phyloP scores from a whole-genome alignment of 495 filamentous ascomycete species.

The Tetracladium setigerum region DNA sequence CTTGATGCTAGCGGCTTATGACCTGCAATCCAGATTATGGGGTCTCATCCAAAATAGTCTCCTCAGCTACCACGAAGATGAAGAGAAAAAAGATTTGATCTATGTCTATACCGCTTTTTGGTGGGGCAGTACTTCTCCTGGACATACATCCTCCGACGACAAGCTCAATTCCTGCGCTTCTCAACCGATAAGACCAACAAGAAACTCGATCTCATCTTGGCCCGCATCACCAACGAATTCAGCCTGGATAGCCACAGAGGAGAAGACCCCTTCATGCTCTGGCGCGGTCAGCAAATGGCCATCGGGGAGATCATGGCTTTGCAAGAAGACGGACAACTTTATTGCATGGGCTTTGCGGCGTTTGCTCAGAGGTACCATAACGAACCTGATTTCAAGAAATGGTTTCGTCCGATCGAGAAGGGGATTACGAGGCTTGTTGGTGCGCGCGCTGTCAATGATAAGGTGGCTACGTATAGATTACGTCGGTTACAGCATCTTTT shows the following conservation, averaged over 20 bases:
- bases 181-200: slow-evolving; percentile 11
- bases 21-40: slow-evolving; percentile 11
- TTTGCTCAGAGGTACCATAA: slow-evolving; percentile 6
- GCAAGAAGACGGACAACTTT: slow-evolving; percentile 7
- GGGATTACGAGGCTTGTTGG: slow-evolving; percentile 2
- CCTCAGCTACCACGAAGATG: slow-evolving; percentile 1
- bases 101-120: slow-evolving; percentile 14
- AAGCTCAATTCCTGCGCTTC: slow-evolving; percentile 12
- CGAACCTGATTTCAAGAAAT: slow-evolving; percentile 3
- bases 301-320: slow-evolving; percentile 13
- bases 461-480: slow-evolving; percentile 7
- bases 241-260: slow-evolving; percentile 1
- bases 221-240: slow-evolving; percentile 4
- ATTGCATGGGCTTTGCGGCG: slow-evolving; percentile 12
- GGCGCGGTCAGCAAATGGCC: slow-evolving; percentile 14
- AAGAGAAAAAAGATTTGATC: slow-evolving; percentile 8
- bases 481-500: slow-evolving; percentile 10
- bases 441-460: neutral
- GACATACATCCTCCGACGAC: slow-evolving; percentile 10
- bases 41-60: slow-evolving; percentile 6
- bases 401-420: slow-evolving; percentile 10
- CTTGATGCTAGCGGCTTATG: slow-evolving; percentile 8
- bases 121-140: slow-evolving; percentile 14
- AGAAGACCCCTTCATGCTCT: slow-evolving; percentile 13
- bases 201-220: slow-evolving; percentile 9